These are phyloP conservation scores for Metroxylon sagu DNA, from an alignment of 176 grass and related monocot species.

Conservation along the genomic window DNA sequence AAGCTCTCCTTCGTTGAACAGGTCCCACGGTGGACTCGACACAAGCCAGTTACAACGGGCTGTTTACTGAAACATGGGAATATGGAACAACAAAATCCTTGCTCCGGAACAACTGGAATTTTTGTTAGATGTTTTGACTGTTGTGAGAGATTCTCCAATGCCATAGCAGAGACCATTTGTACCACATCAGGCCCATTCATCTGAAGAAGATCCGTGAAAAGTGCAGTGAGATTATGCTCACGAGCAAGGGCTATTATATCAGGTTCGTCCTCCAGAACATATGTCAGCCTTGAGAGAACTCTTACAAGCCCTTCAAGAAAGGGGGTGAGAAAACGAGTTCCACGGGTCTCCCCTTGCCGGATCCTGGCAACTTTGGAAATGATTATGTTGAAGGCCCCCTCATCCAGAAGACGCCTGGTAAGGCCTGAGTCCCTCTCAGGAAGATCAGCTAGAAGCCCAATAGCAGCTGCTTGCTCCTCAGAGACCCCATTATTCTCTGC, in stretches of 20 bases:
- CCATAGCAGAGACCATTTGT: constrained; percentile 45
- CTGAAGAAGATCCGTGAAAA: constrained; percentile 61
- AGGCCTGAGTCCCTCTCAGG: constrained; percentile 42
- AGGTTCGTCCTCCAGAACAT: constrained; percentile 33
- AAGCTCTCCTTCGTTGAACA: constrained; percentile 56
- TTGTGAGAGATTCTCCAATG: constrained; percentile 56
- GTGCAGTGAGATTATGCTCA: constrained; percentile 45
- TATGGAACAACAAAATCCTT: constrained; percentile 15
- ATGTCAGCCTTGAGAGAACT: constrained; percentile 54
- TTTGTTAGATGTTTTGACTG: constrained; percentile 50
- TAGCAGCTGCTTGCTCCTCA: constrained; percentile 51
- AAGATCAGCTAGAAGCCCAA: constrained; percentile 54
- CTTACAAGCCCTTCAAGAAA: constrained; percentile 47
- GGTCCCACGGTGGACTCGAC: constrained; percentile 49
- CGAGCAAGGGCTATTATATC: constrained; percentile 39
- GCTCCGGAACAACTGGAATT: constrained; percentile 27
- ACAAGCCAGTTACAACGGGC: constrained; percentile 23
- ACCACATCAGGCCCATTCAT: constrained; percentile 47
- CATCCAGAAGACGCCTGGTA: constrained; percentile 51
- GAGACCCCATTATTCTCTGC: constrained; percentile 27
- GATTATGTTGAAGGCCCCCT: constrained; percentile 47
- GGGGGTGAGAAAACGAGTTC: constrained; percentile 19
- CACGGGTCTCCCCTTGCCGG: constrained; percentile 28
- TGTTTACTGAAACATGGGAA: constrained; percentile 20
- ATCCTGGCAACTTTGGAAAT: constrained; percentile 44